Conservation (phyloP, 2,329 filamentous ascomycete species). For the Botrytis cinerea region DNA sequence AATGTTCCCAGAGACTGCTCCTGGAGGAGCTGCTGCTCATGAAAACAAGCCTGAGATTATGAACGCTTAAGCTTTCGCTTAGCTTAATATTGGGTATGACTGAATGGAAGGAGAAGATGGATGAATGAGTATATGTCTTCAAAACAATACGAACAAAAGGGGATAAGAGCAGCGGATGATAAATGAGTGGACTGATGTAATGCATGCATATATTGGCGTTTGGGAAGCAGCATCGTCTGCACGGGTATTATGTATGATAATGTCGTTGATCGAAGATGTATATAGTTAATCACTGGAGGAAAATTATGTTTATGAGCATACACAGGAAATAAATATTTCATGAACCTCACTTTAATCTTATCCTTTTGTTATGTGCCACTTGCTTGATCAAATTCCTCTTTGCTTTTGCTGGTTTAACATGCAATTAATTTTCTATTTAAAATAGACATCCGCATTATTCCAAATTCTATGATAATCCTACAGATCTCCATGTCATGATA, state of each 20-base stretch:
- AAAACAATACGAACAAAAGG: not conserved
- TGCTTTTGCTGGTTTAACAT: not conserved
- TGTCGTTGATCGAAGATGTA: not conserved
- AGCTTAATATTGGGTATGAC: not conserved
- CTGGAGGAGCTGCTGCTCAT: not conserved
- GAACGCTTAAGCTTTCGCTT: not conserved
- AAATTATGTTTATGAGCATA: not conserved
- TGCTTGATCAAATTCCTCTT: not conserved
- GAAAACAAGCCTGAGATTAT: conserved; percentile 4
- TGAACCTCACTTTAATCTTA: not conserved
- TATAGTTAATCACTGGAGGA: not conserved
- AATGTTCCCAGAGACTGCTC: conserved; percentile 26
- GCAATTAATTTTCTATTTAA: not conserved
- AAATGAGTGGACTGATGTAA: not conserved
- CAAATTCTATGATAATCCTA: not conserved
- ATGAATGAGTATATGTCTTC: conserved; percentile 8
- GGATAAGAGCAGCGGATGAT: not conserved
- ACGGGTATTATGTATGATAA: conserved; percentile 11
- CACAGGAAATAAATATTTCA: not conserved
- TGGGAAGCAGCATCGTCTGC: conserved; percentile 10
- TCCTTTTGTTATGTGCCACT: not conserved
- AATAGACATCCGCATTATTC: not conserved
- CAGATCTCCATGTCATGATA: not conserved
- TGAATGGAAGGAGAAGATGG: not conserved
- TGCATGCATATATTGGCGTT: conserved; percentile 10